Evolutionary conservation across 2,329 filamentous ascomycete species (phyloP).

Genomic region (Epichloe bromicola): DNA sequence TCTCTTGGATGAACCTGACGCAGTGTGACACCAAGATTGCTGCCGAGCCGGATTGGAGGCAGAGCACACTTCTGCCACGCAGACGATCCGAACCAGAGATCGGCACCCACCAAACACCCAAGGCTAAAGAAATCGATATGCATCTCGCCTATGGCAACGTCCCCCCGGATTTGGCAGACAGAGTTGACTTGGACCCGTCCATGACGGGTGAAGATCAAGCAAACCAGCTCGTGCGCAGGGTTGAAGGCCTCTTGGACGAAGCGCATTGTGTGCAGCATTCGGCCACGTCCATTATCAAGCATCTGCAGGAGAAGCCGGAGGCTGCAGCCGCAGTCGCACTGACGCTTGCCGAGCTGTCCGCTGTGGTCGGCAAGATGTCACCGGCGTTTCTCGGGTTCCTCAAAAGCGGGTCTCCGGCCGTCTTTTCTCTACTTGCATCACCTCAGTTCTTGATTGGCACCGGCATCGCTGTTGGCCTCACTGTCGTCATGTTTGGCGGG

Average conservation of each 20-base stretch:
- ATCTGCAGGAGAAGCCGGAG: constrained; percentile 59
- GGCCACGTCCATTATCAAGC: constrained; percentile 68
- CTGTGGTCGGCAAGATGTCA: constrained; percentile 68
- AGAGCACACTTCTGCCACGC: constrained; percentile 19
- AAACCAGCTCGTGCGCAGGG: constrained; percentile 51
- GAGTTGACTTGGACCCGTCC: constrained; percentile 33
- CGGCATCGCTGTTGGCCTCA: constrained; percentile 81
- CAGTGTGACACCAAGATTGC: constrained; percentile 17
- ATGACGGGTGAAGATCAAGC: constrained; percentile 37
- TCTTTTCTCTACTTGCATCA: constrained; percentile 74
- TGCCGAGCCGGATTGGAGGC: constrained; percentile 5
- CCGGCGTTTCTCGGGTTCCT: constrained; percentile 64
- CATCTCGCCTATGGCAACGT: constrained; percentile 81
- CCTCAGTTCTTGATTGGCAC: constrained; percentile 93
- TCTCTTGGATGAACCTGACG: constrained; percentile 21
- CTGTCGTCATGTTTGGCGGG: constrained; percentile 86
- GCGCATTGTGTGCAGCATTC: constrained; percentile 81
- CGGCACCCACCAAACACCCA: constrained; percentile 11
- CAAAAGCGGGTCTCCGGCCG: constrained; percentile 70
- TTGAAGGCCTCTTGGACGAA: constrained; percentile 71
- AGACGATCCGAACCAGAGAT: constrained; percentile 27
- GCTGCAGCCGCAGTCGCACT: constrained; percentile 88
- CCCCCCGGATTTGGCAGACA: constrained; percentile 50
- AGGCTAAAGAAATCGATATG: constrained; percentile 60
- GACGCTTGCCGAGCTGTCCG: constrained; percentile 81